phyloP scores from a whole-genome alignment of 257 asterid species.

The Solanum piurae region DNA sequence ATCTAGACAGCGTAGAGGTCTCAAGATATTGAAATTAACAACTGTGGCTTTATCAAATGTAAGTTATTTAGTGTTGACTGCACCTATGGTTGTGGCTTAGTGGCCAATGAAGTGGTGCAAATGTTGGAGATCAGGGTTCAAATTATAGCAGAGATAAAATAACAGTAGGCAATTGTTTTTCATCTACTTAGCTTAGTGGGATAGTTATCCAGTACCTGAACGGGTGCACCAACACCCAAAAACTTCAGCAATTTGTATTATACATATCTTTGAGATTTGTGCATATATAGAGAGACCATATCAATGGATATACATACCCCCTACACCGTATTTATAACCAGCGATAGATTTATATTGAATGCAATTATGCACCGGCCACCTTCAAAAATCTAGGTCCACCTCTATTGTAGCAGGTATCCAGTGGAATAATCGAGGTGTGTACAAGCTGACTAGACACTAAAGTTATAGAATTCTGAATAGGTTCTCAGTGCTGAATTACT shows the following conservation, averaged over 20 bases:
- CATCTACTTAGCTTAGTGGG: not conserved
- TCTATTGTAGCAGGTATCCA: not conserved
- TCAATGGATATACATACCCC: not conserved
- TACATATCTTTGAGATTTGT: not conserved
- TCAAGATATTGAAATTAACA: not conserved
- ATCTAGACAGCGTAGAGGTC: not conserved
- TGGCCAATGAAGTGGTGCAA: not conserved
- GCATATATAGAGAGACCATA: not conserved
- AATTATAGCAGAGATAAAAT: not conserved
- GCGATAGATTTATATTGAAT: not conserved
- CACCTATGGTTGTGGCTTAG: not conserved
- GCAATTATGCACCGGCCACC: not conserved
- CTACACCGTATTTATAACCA: not conserved
- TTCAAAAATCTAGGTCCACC: not conserved
- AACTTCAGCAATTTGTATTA: not conserved
- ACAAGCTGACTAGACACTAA: not conserved
- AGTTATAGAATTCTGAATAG: not conserved
- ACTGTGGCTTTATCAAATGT: not conserved
- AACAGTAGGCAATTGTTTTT: not conserved
- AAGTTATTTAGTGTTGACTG: not conserved
- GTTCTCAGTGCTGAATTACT: not conserved
- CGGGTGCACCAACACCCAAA: not conserved
- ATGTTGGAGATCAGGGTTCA: not conserved
- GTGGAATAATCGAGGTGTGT: not conserved
- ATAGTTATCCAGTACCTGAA: not conserved